Evolutionary conservation across 2,329 filamentous ascomycete species (phyloP), one percentile per base, ranked within the genome.

Genomic region (Talaromyces sp.): DNA sequence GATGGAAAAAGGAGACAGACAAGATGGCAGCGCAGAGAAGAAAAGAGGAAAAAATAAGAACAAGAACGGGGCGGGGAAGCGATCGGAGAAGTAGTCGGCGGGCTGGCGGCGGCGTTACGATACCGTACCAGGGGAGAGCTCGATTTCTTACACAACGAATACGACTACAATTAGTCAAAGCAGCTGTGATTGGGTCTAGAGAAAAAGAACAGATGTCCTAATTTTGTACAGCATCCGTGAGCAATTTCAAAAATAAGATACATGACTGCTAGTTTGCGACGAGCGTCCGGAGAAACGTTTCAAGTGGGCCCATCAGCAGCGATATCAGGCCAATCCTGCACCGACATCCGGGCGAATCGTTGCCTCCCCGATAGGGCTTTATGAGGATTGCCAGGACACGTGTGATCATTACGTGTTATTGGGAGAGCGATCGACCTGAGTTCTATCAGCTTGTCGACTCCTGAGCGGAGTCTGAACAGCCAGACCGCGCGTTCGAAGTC

Each of bases 111-210:
- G 19, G 13, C 35, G 49, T 49, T 55, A 59, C 43, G 35, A 46
- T 27, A 8, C 4, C 38, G 57, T 59, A 59, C 35, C 53, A 24
- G 26, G 54, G 46, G 29, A 35, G 32, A 26, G 21, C 21, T 46
- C 35, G 32, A 29, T 31, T 46, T 32, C 51, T 55, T 54, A 51
- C 32, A 38, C 57, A 53, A 57, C 56, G 19, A 55, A 43, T 55
- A 53, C 51, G 55, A 14, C 41, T 14, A 32, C 32, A 32, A 52
- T 38, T 41, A 38, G 35, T 38, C 35, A 38, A 38, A 38, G 17
- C 14, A n/a, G 9, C 5, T 38, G 5, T 38, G 35, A 38, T 38
- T 38, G 35, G 35, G 41, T 46, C 41, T 46, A 24, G 32, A 10
- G 32, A 21, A 19, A 8, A 10, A 21, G 43, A 46, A 46, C 19